Base-by-base conservation (phyloP, 1,284 basidiomycete species). In the Apiotrichum akiyoshidainum region DNA sequence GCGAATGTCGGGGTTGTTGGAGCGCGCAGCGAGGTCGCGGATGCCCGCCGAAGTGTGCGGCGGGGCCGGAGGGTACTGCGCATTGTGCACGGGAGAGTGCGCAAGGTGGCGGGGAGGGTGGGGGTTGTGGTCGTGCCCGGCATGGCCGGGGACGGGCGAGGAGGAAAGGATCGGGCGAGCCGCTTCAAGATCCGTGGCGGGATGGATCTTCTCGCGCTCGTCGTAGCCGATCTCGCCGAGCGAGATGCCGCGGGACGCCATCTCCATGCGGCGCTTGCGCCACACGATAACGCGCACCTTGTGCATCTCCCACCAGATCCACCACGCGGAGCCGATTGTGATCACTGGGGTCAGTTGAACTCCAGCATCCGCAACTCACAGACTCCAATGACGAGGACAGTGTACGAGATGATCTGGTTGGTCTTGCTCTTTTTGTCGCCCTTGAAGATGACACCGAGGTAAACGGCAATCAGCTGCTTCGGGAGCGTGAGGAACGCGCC, bases 291-390 rank as follows among this genome's bases (percentile, higher is more conserved):
- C 84, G 66, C 91, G 88, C 31, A 85, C 87, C 65, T 83, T 80
- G 69, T 87, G 84, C 85, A 95, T 91, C 75, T 86, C 76, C 54
- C 75, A 79, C 67, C 85, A 85, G 67, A 95, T 88, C 73, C 88
- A 95, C 86, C 89, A 92, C 77, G 89, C 87, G 0, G 91, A 88
- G 42, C 80, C 74, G 48, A 90, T 64, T 0, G 92, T 95, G 63
- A 95, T 83, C 26, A 90, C 69, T 68, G 63, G 46, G 33, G 49
- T 47, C 19, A 57, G 17, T 10, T 10, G 26, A 33, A 33, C 37
- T 3, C 1, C 11, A 8, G 4, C 22, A n/a, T 14, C 5, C 14
- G 17, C 8, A n/a, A 63, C 65, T 64, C 52, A 68, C 67, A 44
- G 51, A 85, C 73, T 0, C 88, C 89, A 39, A 86, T 55, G 5